phyloP scores from a whole-genome alignment of 768 basidiomycete genomes.

The Gelatoporia subvermispora region DNA sequence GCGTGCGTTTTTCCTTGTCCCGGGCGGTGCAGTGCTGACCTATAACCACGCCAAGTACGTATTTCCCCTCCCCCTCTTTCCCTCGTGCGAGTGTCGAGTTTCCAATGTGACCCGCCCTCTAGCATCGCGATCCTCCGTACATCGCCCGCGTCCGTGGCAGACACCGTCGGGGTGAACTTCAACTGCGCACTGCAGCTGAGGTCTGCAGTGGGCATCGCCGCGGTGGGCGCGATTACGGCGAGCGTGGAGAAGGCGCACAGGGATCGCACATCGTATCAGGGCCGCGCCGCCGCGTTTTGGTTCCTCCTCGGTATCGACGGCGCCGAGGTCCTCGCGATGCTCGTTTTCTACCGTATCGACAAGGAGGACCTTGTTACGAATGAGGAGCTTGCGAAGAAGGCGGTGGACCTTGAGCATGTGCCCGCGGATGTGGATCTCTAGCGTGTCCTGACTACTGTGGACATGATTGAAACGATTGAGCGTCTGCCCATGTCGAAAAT shows the following conservation, averaged over 20 bases:
- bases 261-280: conserved; percentile 28
- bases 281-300: conserved; percentile 39
- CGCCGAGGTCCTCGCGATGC: conserved; percentile 28
- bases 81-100: too few relatives aligned
- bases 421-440: too few relatives aligned
- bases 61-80: not conserved
- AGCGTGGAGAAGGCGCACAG: conserved; percentile 34
- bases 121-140: conserved; percentile 49
- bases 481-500: too few relatives aligned
- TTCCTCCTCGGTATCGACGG: conserved; percentile 26
- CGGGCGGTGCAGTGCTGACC: conserved; percentile 39
- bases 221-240: conserved; percentile 44
- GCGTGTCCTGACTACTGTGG: too few relatives aligned
- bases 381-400: not conserved
- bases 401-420: not conserved
- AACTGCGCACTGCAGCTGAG: conserved; percentile 50
- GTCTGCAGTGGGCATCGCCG: conserved; percentile 45
- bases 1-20: conserved; percentile 46
- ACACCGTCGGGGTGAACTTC: conserved; percentile 52
- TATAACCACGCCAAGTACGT: conserved; percentile 47
- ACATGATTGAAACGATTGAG: too few relatives aligned
- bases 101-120: not conserved
- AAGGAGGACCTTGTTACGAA: conserved; percentile 9
- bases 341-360: conserved; percentile 29
- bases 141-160: conserved; percentile 42